phyloP scores from a whole-genome alignment of 75 land plant genomes.

The Selaginella moellendorffii region DNA sequence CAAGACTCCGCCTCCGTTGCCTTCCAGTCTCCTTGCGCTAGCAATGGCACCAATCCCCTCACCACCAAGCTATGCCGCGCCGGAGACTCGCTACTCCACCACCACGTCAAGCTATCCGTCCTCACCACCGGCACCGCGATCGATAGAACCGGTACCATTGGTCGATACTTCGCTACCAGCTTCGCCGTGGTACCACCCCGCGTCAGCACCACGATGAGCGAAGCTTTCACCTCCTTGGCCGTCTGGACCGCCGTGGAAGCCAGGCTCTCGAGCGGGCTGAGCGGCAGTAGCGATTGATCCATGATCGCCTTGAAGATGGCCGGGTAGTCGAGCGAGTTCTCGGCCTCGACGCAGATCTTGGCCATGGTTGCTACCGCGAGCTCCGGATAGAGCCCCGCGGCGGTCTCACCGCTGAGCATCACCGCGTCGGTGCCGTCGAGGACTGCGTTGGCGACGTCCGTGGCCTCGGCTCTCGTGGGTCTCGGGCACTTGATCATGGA shows the following conservation, averaged over 20 bases:
- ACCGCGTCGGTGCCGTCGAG: not conserved
- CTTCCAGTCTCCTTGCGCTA: constrained; percentile 65
- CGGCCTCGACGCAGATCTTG: constrained; percentile 63
- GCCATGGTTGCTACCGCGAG: constrained; percentile 75
- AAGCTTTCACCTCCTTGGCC: constrained; percentile 59
- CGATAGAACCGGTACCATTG: constrained; percentile 66
- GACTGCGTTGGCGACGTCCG: not conserved
- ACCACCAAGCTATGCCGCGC: constrained; percentile 67
- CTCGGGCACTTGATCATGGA: not conserved
- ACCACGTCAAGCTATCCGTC: constrained; percentile 64
- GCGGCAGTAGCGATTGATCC: constrained; percentile 49
- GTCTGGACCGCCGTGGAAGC: constrained; percentile 85
- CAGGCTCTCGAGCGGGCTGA: constrained; percentile 85
- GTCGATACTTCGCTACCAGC: constrained; percentile 82
- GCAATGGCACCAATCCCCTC: constrained; percentile 59
- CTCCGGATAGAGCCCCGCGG: constrained; percentile 49
- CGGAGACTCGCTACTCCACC: constrained; percentile 59
- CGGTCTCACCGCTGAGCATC: not conserved
- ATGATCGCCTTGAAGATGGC: constrained; percentile 65
- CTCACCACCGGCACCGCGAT: constrained; percentile 76
- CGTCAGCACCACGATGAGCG: constrained; percentile 70
- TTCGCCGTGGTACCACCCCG: constrained; percentile 85
- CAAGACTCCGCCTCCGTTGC: constrained; percentile 82
- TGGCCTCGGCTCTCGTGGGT: not conserved
- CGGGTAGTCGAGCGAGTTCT: constrained; percentile 61